Percentiles rank a stretch among this genome's conserved stretches.
Evolutionary conservation across 768 basidiomycete genomes (phyloP).

Genomic region (Trametes punicea): DNA sequence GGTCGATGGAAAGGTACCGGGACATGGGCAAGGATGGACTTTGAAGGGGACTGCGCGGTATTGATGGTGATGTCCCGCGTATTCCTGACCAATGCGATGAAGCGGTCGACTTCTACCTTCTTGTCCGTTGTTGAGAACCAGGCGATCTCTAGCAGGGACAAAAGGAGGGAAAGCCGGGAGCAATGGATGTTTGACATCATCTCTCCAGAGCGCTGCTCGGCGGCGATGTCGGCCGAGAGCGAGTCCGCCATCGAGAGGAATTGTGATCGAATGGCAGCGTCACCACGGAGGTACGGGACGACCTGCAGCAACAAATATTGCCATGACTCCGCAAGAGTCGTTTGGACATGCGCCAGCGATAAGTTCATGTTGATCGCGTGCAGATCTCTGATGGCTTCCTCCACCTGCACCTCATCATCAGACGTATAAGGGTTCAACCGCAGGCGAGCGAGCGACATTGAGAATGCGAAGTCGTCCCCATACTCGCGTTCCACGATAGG

Average conservation of each 20-base stretch:
- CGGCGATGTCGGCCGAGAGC: slow-evolving; percentile 63
- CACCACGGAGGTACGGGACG: slow-evolving; percentile 60
- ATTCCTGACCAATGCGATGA: slow-evolving; percentile 59
- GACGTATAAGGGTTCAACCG: slow-evolving; percentile 51
- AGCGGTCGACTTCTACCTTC: slow-evolving; percentile 50
- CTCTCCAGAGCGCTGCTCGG: slow-evolving; percentile 71
- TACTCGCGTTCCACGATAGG: slow-evolving; percentile 67
- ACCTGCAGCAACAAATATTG: slow-evolving; percentile 63
- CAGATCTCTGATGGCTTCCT: slow-evolving; percentile 54
- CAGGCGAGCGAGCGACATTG: slow-evolving; percentile 52
- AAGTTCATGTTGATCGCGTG: slow-evolving; percentile 83
- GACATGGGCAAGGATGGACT: slow-evolving; percentile 64
- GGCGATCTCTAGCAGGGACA: slow-evolving; percentile 74
- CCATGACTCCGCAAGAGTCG: slow-evolving; percentile 74
- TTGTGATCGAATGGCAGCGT: slow-evolving; percentile 50
- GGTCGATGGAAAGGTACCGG: slow-evolving; percentile 74
- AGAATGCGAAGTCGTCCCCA: slow-evolving; percentile 79
- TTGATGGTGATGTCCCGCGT: slow-evolving; percentile 66
- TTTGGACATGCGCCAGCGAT: slow-evolving; percentile 79
- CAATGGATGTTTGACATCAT: slow-evolving; percentile 84
- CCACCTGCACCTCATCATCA: slow-evolving; percentile 42
- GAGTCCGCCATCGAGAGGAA: slow-evolving; percentile 57
- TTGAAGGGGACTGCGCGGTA: slow-evolving; percentile 68
- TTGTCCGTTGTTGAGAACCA: slow-evolving; percentile 67
- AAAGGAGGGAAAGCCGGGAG: slow-evolving; percentile 67